phyloP scores from a whole-genome alignment of 2,329 filamentous ascomycete genomes.

The Cercospora brassicicola region DNA sequence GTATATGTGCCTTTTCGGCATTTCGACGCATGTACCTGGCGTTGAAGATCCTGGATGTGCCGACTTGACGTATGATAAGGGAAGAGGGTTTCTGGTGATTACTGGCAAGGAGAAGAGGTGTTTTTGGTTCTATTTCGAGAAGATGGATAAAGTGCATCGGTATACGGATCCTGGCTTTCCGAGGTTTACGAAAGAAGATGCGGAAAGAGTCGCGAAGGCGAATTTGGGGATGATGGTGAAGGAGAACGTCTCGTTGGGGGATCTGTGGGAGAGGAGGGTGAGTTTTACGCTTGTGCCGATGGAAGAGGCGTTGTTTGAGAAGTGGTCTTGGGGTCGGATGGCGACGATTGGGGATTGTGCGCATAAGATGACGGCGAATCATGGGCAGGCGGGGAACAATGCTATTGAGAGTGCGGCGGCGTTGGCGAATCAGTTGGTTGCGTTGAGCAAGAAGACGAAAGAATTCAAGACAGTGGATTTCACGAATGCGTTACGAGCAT shows the following conservation, averaged over 20 bases:
- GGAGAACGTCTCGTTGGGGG: constrained; percentile 34
- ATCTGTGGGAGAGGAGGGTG: constrained; percentile 36
- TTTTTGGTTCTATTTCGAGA: constrained; percentile 44
- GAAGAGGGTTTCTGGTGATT: constrained; percentile 34
- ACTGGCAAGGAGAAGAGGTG: constrained; percentile 36
- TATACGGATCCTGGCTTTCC: constrained; percentile 38
- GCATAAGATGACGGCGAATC: constrained; percentile 34
- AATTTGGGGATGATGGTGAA: constrained; percentile 29
- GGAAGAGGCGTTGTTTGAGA: constrained; percentile 31
- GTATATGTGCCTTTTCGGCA: constrained; percentile 45
- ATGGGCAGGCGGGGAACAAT: constrained; percentile 29
- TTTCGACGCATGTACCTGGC: constrained; percentile 35
- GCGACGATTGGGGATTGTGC: constrained; percentile 31
- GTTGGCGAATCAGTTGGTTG: constrained; percentile 26
- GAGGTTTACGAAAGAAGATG: constrained; percentile 39
- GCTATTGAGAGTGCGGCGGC: constrained; percentile 32
- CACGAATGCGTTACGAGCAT: constrained; percentile 19
- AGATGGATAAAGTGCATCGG: constrained; percentile 34
- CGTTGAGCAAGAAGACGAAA: neutral
- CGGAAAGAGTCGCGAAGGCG: constrained; percentile 33
- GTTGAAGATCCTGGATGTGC: constrained; percentile 23
- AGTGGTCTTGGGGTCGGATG: constrained; percentile 32
- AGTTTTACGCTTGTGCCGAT: constrained; percentile 35
- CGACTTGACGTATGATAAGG: constrained; percentile 29
- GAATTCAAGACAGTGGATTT: neutral